phyloP scores from a whole-genome alignment of 2,329 filamentous ascomycete species.

The Pestalotiopsis sp. region DNA sequence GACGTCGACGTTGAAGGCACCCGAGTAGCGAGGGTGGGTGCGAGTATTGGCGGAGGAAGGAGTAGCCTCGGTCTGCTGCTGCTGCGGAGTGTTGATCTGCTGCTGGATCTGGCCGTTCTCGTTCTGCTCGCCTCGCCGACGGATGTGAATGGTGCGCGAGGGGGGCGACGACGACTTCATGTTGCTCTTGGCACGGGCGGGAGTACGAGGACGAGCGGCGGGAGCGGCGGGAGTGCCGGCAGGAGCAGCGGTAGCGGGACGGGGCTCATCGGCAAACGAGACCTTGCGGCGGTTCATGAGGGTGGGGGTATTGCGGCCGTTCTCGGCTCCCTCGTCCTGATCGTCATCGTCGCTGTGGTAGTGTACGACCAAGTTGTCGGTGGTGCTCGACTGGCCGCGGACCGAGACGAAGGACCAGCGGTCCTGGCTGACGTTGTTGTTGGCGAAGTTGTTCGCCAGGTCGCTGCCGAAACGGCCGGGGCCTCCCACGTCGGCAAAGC shows the following conservation, averaged over 20 bases:
- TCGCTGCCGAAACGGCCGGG: no score
- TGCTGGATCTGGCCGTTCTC: neutral
- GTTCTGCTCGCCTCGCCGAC: neutral
- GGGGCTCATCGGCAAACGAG: neutral
- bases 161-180: neutral
- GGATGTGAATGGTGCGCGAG: neutral
- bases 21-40: constrained; percentile 8
- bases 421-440: neutral
- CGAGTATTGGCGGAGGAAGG: neutral
- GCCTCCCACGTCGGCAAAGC: no score
- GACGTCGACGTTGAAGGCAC: neutral
- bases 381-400: constrained; percentile 4
- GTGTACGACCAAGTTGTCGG: neutral
- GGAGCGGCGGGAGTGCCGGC: neutral
- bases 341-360: neutral
- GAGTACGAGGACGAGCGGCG: no score
- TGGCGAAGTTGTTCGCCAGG: neutral
- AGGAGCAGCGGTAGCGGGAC: neutral
- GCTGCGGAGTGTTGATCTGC: neutral
- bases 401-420: constrained; percentile 7
- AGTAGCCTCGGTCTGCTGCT: neutral
- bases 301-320: neutral
- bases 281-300: constrained; percentile 5
- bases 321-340: neutral
- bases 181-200: neutral